phyloP scores from a whole-genome alignment of 2,329 filamentous ascomycete genomes.

The Seiridium unicorne region DNA sequence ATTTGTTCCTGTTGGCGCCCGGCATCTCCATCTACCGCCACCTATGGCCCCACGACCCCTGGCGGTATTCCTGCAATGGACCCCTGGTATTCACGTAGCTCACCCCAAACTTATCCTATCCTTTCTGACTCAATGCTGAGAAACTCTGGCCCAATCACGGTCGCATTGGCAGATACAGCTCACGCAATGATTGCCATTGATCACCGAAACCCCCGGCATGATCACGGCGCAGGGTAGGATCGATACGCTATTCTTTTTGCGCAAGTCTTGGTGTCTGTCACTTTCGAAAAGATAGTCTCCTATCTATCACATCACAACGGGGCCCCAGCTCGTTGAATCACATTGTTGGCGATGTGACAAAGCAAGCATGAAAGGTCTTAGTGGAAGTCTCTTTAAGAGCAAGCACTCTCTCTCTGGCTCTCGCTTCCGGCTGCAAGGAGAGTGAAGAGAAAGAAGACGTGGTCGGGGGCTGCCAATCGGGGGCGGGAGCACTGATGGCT shows the following conservation, averaged over 20 bases:
- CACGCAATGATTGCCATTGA: neutral
- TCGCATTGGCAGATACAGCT: neutral
- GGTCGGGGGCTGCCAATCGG: slow-evolving; percentile 6
- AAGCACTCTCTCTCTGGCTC: neutral
- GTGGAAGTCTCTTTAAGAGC: no score
- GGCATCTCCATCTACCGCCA: neutral
- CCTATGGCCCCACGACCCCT: neutral
- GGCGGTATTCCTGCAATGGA: neutral
- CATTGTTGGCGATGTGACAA: neutral
- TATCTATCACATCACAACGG: neutral
- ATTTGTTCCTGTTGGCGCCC: slow-evolving; percentile 1
- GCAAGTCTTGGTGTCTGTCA: neutral
- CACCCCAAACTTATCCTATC: no score
- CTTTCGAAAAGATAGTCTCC: neutral
- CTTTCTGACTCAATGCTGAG: no score
- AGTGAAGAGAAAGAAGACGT: neutral
- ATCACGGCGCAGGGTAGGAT: neutral
- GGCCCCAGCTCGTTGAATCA: neutral
- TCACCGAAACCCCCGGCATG: neutral
- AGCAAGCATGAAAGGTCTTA: neutral
- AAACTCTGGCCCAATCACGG: neutral
- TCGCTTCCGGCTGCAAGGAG: neutral
- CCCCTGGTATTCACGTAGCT: no score
- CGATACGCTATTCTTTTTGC: neutral
- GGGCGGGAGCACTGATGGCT: neutral